A percentile compares a stretch with the other conserved stretches of the same genome.
Conservation (phyloP, 306 rosid genomes). For the Fragaria nilgerrensis region DNA sequence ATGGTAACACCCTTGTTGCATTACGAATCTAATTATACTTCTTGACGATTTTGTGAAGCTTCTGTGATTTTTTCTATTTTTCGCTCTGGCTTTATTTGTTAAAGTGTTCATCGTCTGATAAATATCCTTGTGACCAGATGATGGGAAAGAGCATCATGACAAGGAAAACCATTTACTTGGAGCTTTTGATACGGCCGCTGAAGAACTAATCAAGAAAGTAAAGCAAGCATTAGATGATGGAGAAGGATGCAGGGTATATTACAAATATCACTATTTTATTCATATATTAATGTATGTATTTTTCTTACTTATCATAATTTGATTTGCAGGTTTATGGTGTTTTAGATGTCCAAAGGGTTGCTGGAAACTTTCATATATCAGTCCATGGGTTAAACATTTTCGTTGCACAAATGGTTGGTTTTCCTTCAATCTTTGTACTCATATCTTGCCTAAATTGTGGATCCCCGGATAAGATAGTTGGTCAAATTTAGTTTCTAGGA, state of each 20-base stretch:
- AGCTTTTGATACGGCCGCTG: conserved; percentile 63
- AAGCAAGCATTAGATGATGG: conserved; percentile 60
- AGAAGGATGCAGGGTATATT: conserved; percentile 87
- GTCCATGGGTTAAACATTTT: conserved; percentile 88
- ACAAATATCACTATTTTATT: background rate
- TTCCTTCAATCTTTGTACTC: background rate
- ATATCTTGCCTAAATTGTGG: background rate
- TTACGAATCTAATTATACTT: conserved; percentile 9
- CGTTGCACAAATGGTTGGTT: conserved; percentile 85
- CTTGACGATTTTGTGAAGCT: background rate
- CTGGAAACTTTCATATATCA: conserved; percentile 91
- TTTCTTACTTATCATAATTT: background rate
- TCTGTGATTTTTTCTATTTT: background rate
- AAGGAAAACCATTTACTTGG: conserved; percentile 45
- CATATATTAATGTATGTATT: background rate
- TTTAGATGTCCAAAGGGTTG: conserved; percentile 94
- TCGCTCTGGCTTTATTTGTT: background rate
- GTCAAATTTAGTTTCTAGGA: background rate
- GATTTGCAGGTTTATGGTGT: conserved; percentile 82
- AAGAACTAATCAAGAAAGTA: conserved; percentile 68
- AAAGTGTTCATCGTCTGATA: conserved; percentile 13
- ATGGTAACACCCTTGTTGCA: conserved; percentile 52
- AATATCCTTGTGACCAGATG: conserved; percentile 39
- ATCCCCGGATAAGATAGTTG: background rate
- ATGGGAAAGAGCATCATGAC: conserved; percentile 57